Evolutionary conservation across 208 protist genomes (phyloP).

Genomic region (Leishmania martiniquensis): DNA sequence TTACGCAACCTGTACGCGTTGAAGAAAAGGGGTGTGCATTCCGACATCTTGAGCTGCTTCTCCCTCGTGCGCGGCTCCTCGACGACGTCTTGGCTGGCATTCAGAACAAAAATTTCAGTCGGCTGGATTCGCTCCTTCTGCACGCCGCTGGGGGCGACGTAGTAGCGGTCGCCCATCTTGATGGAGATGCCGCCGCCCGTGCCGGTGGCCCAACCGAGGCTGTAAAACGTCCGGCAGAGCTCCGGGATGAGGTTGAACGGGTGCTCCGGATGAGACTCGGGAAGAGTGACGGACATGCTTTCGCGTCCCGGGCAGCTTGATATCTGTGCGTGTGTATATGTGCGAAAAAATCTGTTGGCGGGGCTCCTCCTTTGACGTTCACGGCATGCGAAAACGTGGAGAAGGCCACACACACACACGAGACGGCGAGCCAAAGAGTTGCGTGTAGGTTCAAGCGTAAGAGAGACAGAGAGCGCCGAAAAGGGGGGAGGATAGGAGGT

Average conservation of each 20-base stretch:
- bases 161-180: constrained; percentile 69
- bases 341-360: not conserved
- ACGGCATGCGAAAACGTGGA: not conserved
- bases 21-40: constrained; percentile 96
- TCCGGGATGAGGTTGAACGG: constrained; percentile 93
- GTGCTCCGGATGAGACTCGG: constrained; percentile 65
- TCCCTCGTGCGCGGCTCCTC: constrained; percentile 39
- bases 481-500: not conserved
- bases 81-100: constrained; percentile 63
- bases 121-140: constrained; percentile 94
- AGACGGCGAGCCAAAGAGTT: not conserved
- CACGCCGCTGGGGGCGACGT: constrained; percentile 95
- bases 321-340: not conserved
- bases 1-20: constrained; percentile 84
- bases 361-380: too few relatives aligned
- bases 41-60: constrained; percentile 75
- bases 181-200: constrained; percentile 96
- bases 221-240: constrained; percentile 93
- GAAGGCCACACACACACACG: not conserved
- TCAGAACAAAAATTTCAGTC: constrained; percentile 93
- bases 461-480: not conserved
- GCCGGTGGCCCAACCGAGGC: constrained; percentile 95
- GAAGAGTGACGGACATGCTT: constrained; percentile 39
- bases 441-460: not conserved
- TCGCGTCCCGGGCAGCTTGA: not conserved